These are phyloP conservation scores for Diplosphaera chodatii DNA, from an alignment of 139 green algal species.

Conservation along the genomic window DNA sequence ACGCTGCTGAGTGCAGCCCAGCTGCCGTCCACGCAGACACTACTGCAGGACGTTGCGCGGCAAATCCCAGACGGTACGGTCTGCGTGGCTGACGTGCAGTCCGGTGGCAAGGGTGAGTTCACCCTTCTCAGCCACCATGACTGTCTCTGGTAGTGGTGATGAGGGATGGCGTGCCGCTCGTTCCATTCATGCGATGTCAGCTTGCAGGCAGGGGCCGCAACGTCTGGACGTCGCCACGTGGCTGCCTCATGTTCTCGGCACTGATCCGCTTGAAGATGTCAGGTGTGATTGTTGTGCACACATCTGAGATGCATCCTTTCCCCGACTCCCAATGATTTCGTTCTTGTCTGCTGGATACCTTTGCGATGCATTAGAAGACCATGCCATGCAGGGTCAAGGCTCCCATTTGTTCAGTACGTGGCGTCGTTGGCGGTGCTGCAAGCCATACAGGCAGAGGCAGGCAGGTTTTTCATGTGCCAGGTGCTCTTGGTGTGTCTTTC, in stretches of 20 bases:
- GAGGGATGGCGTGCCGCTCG: too few relatives aligned
- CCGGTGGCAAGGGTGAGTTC: slow-evolving; percentile 59
- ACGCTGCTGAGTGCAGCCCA: slow-evolving; percentile 32
- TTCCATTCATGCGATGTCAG: neutral
- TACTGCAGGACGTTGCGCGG: slow-evolving; percentile 48
- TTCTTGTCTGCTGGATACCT: too few relatives aligned
- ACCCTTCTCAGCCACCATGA: too few relatives aligned
- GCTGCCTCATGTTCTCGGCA: slow-evolving; percentile 92
- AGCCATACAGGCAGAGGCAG: slow-evolving; percentile 48
- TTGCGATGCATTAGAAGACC: too few relatives aligned
- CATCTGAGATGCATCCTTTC: too few relatives aligned
- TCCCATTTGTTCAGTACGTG: slow-evolving; percentile 94
- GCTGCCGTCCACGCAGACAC: slow-evolving; percentile 54
- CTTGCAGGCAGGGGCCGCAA: slow-evolving; percentile 75
- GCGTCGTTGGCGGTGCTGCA: slow-evolving; percentile 80
- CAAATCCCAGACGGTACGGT: slow-evolving; percentile 51
- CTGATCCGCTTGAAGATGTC: slow-evolving; percentile 30
- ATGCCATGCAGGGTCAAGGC: slow-evolving; percentile 34
- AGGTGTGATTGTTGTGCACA: too few relatives aligned
- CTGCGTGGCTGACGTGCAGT: slow-evolving; percentile 65
- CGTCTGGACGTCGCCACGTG: slow-evolving; percentile 74
- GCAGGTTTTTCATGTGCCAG: too few relatives aligned
- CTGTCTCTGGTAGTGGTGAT: too few relatives aligned
- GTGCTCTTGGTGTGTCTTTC: too few relatives aligned
- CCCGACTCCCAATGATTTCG: too few relatives aligned